Evolutionary conservation across 768 basidiomycete species (phyloP).

Genomic region (Fomitopsis serialis): DNA sequence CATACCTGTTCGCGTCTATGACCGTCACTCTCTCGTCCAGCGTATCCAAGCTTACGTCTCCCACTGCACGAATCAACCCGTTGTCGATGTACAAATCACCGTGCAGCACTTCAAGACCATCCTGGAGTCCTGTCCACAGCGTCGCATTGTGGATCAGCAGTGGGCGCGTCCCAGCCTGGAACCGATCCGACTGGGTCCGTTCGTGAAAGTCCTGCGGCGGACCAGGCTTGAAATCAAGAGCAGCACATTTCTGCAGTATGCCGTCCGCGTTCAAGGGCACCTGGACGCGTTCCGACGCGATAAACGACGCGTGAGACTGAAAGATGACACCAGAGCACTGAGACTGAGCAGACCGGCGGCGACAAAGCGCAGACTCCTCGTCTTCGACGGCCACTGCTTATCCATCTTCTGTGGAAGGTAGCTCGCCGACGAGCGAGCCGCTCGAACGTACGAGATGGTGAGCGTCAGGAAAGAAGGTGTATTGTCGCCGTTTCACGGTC

Average conservation of each 20-base stretch:
- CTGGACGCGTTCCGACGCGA: neutral
- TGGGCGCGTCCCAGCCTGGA: slow-evolving; percentile 45
- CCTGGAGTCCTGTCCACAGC: slow-evolving; percentile 68
- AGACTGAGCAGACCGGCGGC: neutral
- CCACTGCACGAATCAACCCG: slow-evolving; percentile 58
- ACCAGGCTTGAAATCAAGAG: slow-evolving; percentile 31
- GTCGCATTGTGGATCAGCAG: slow-evolving; percentile 62
- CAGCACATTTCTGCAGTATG: slow-evolving; percentile 21
- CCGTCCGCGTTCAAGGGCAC: slow-evolving; percentile 3
- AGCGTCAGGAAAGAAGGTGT: too few species aligned
- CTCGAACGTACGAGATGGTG: too few species aligned
- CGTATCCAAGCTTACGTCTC: slow-evolving; percentile 17
- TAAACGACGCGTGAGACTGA: neutral
- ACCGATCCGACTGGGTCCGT: slow-evolving; percentile 46
- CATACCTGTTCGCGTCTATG: slow-evolving; percentile 44
- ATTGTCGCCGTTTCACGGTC: too few species aligned
- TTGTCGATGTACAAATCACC: slow-evolving; percentile 59
- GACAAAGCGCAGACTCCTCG: neutral
- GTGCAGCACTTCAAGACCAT: slow-evolving; percentile 51
- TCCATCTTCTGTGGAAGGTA: too few species aligned
- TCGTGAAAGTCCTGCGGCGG: slow-evolving; percentile 29
- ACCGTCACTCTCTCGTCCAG: slow-evolving; percentile 22
- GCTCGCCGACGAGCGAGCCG: too few species aligned
- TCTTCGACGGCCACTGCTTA: neutral
- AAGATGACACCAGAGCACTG: neutral